These are phyloP conservation scores for Nemania diffusa DNA, from an alignment of 2,329 filamentous ascomycete genomes.

Conservation along the genomic window DNA sequence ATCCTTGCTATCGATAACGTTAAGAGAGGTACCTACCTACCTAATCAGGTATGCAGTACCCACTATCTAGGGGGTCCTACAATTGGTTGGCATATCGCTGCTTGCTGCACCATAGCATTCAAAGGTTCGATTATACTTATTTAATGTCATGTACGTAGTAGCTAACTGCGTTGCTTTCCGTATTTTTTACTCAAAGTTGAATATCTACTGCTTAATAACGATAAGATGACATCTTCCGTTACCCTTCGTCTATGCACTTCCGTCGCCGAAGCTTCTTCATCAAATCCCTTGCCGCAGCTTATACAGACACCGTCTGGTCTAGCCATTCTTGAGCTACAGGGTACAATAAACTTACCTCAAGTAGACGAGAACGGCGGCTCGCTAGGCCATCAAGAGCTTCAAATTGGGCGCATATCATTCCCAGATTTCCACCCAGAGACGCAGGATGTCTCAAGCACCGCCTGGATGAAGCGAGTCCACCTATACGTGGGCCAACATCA, in stretches of 20 bases:
- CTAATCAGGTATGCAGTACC: too few relatives aligned
- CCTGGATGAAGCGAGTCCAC: slow-evolving; percentile 92
- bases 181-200: too few relatives aligned
- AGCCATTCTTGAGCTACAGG: slow-evolving; percentile 92
- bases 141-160: too few relatives aligned
- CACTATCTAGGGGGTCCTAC: too few relatives aligned
- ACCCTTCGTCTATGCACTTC: slow-evolving; percentile 55
- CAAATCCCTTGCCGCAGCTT: slow-evolving; percentile 76
- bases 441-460: slow-evolving; percentile 62
- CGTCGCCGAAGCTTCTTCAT: slow-evolving; percentile 34
- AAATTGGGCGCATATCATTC: slow-evolving; percentile 80
- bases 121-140: too few relatives aligned
- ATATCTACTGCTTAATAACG: background rate
- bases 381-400: slow-evolving; percentile 53
- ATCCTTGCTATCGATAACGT: background rate
- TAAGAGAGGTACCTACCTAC: slow-evolving; percentile 7
- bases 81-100: too few relatives aligned
- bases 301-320: slow-evolving; percentile 90
- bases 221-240: slow-evolving; percentile 50
- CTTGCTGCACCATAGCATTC: too few relatives aligned
- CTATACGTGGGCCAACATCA: slow-evolving; percentile 91
- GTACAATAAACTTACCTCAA: slow-evolving; percentile 80
- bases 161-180: too few relatives aligned
- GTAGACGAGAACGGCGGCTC: slow-evolving; percentile 49
- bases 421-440: slow-evolving; percentile 73